A percentile compares a stretch with the other conserved stretches of the same genome.
Conservation (phyloP, 768 basidiomycete species). For the Ephemerocybe angulata region DNA sequence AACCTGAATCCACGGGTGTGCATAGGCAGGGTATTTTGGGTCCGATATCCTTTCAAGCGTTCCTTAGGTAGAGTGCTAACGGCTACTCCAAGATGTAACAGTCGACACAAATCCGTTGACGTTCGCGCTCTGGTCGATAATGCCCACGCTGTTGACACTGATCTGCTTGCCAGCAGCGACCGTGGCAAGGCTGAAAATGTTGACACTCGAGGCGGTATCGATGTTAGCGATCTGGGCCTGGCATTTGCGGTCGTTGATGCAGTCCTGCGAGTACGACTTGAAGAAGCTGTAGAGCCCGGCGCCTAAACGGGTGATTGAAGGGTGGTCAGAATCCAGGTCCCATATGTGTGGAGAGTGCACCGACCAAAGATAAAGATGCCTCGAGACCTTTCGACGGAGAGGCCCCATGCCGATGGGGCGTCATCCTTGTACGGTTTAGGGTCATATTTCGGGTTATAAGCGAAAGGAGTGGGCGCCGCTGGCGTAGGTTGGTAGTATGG, state of each 20-base stretch:
- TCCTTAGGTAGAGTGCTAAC: no score
- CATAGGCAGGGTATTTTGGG: no score
- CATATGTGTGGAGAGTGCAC: background rate
- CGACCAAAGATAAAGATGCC: slow-evolving; percentile 64
- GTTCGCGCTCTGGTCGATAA: slow-evolving; percentile 49
- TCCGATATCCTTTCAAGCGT: no score
- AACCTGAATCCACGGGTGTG: no score
- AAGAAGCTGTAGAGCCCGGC: slow-evolving; percentile 73
- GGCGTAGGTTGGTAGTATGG: no score
- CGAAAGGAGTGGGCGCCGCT: slow-evolving; percentile 54
- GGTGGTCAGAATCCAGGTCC: background rate
- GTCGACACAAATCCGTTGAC: slow-evolving; percentile 56
- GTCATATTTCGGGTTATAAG: slow-evolving; percentile 41
- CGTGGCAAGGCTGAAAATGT: slow-evolving; percentile 58
- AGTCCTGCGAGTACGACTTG: slow-evolving; percentile 54
- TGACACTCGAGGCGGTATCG: slow-evolving; percentile 44
- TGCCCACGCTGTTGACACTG: slow-evolving; percentile 43
- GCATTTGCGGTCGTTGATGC: slow-evolving; percentile 43
- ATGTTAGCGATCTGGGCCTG: slow-evolving; percentile 56
- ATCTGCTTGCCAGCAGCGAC: slow-evolving; percentile 52
- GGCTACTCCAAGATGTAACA: slow-evolving; percentile 44
- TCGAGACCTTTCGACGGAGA: slow-evolving; percentile 46
- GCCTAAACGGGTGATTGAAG: background rate
- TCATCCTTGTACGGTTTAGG: slow-evolving; percentile 42
- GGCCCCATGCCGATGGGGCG: slow-evolving; percentile 47